Evolutionary conservation across 495 filamentous ascomycete genomes (phyloP).

Genomic region (Trichocladium uniseriatum): DNA sequence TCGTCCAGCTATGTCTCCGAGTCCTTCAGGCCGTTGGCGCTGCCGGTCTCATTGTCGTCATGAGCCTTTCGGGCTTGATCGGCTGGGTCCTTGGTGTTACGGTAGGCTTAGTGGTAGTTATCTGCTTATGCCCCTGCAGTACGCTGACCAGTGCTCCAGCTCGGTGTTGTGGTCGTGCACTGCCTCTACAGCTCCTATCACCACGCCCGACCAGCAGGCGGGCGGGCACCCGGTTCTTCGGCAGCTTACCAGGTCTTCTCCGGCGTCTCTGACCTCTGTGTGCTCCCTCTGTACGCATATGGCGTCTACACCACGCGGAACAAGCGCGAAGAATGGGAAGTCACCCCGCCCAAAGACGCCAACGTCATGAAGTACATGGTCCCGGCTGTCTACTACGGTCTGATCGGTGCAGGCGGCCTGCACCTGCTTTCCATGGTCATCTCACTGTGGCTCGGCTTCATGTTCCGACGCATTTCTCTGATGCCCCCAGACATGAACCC

Average conservation of each 20-base stretch:
- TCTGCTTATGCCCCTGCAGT: too few relatives aligned
- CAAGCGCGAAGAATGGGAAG: conserved; percentile 51
- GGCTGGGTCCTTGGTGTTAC: conserved; percentile 72
- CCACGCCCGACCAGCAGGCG: conserved; percentile 54
- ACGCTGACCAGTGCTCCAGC: conserved; percentile 36
- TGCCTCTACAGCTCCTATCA: conserved; percentile 71
- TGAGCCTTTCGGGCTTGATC: conserved; percentile 47
- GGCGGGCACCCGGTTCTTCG: conserved; percentile 63
- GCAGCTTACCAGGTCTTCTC: conserved; percentile 82
- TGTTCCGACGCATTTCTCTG: conserved; percentile 69
- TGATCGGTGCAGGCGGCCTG: conserved; percentile 51
- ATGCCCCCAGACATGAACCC: conserved; percentile 92
- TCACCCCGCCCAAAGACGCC: conserved; percentile 42
- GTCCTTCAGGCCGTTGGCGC: conserved; percentile 56
- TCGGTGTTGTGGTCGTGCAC: conserved; percentile 60
- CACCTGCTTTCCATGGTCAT: conserved; percentile 62
- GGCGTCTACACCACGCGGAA: conserved; percentile 49
- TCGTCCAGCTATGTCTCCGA: conserved; percentile 57
- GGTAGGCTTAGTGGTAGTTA: conserved; percentile 38
- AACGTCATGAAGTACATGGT: conserved; percentile 46
- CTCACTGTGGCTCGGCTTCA: conserved; percentile 58
- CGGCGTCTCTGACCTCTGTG: conserved; percentile 55
- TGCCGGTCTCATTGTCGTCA: conserved; percentile 63
- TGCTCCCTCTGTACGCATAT: conserved; percentile 72
- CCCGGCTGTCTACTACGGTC: conserved; percentile 52